These are phyloP conservation scores for Colletotrichum nymphaeae DNA, from an alignment of 2,329 filamentous ascomycete species.

Conservation along the genomic window DNA sequence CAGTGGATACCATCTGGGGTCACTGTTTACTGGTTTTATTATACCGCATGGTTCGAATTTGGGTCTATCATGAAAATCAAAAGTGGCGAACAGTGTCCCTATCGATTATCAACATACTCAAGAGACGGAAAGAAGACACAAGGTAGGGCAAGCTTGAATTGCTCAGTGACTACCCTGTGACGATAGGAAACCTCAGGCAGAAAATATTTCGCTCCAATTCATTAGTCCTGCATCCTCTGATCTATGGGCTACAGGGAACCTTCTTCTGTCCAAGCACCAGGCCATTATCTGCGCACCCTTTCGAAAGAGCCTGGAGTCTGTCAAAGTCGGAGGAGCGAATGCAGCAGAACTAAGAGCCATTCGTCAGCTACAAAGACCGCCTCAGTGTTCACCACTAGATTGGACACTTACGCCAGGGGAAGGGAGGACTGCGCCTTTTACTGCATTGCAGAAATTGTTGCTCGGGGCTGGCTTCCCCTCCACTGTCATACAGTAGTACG, in stretches of 20 bases:
- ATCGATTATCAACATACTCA: no score
- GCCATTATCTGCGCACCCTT: not conserved
- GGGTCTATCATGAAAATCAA: no score
- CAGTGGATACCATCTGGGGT: no score
- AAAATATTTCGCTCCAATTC: no score
- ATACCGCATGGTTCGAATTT: no score
- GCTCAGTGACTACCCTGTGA: no score
- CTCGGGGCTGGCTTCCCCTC: not conserved
- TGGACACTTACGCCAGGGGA: not conserved
- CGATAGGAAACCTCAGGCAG: no score
- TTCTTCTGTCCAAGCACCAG: not conserved
- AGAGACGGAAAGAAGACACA: no score
- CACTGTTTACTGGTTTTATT: no score
- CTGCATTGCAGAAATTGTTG: not conserved
- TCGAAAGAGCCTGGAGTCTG: not conserved
- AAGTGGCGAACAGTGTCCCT: no score
- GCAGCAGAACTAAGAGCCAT: not conserved
- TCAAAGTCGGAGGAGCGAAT: not conserved
- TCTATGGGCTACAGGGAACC: not conserved
- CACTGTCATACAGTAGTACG: not conserved
- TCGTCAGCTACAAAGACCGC: not conserved
- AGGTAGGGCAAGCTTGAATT: no score
- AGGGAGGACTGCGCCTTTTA: not conserved
- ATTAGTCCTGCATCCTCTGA: not conserved
- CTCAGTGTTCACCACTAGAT: not conserved